Evolutionary conservation across 805 yeast genomes (phyloP), one percentile per base, ranked within the genome.

Genomic region (Yamadazyma endophytica): DNA sequence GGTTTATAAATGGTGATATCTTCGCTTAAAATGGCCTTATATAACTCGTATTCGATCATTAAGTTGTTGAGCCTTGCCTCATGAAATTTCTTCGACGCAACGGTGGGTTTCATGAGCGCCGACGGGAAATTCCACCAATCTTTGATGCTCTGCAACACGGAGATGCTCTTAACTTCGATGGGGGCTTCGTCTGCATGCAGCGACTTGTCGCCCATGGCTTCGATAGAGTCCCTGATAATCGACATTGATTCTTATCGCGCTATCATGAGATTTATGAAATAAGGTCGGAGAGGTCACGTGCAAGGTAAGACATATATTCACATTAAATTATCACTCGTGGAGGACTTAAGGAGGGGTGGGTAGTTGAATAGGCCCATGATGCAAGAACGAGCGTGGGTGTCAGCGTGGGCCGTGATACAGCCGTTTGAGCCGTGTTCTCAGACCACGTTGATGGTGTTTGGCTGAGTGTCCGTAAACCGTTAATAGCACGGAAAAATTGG

Each of bases 81-180:
- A 31, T 39, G 21, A 32, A 20, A 15, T 4, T 13, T 17, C n/a
- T 29, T 18, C 24, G 39, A 22, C 4, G 26, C 11, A 26, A 22
- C 32, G 27, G 33, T 47, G 22, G 35, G 52, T 37, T 36, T 44
- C 39, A 26, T 40, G 29, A 57, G 40, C 11, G 46, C 40, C 4
- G 54, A 35, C 4, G 60, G 44, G 11, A 53, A 44, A 6, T 36
- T 19, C 68, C 70, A 62, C 70, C 70, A 64, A 42, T 64, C 70
- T 12, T 40, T 34, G 14, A 60, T 32, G 2, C 67, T 61, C 19
- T 43, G 37, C 13, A 28, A 16, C 9, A 58, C 22, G 0, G 59
- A 35, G 9, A 60, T 51, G 5, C 67, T 36, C 4, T 18, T 32
- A 4, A 21, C 14, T 13, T 22, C 29, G n/a, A n/a, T n/a, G n/a